These are phyloP conservation scores for Candida orba DNA, from an alignment of 805 yeast species.

Conservation along the genomic window DNA sequence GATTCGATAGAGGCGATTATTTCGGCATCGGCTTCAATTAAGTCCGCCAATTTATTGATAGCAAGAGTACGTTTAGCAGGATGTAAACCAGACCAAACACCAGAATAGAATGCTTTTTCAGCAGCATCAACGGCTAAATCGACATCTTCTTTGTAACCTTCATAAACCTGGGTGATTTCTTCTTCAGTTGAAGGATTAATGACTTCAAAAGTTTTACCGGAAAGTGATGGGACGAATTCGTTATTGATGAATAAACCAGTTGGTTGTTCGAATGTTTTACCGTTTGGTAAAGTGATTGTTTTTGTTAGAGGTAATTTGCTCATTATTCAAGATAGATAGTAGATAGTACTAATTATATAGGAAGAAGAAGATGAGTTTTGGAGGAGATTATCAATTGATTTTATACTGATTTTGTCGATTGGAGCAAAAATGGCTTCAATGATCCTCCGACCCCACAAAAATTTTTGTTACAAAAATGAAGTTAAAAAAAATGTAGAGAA, in stretches of 20 bases:
- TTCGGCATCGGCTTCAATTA: constrained; percentile 9
- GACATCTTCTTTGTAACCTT: constrained; percentile 8
- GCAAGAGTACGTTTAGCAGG: constrained; percentile 10
- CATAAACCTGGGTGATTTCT: constrained; percentile 9
- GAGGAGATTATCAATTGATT: too few species aligned
- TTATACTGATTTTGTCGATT: not conserved
- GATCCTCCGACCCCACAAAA: constrained; percentile 6
- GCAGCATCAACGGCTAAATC: constrained; percentile 11
- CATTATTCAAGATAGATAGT: too few species aligned
- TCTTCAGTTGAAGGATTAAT: constrained; percentile 11
- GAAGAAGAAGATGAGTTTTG: not conserved
- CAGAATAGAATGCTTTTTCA: constrained; percentile 8
- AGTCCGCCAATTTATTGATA: constrained; percentile 9
- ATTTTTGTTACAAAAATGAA: too few species aligned
- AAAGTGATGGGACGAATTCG: constrained; percentile 7
- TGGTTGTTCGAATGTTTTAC: constrained; percentile 11
- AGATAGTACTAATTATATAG: too few species aligned
- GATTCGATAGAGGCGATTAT: constrained; percentile 9
- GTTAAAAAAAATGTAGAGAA: too few species aligned
- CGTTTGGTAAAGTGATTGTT: constrained; percentile 8
- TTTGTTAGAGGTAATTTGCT: constrained; percentile 7
- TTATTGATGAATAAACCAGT: constrained; percentile 12
- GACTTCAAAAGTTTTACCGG: constrained; percentile 10
- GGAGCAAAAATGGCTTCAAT: not conserved
- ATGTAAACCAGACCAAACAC: constrained; percentile 9